Base-by-base conservation (phyloP, 495 filamentous ascomycete genomes). In the Aspergillus indologenus region DNA sequence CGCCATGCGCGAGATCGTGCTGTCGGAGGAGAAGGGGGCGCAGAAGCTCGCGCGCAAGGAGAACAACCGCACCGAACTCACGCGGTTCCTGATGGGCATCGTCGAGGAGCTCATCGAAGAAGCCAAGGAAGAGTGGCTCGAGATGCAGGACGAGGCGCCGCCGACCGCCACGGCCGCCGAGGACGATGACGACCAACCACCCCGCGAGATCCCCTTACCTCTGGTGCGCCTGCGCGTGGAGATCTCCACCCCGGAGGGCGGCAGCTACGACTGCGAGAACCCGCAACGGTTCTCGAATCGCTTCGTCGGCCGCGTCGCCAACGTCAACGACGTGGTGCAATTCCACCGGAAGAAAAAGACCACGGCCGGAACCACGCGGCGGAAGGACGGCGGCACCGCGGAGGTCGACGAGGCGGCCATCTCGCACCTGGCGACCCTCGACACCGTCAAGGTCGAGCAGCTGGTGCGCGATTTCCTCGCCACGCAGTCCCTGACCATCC, bases 271-370 rank as follows among this genome's bases (percentile, higher is more conserved):
- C 57, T 88, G 87, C 56, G 95, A 98, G 66, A 99, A 99, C 59
- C 94, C 94, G 17, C 94, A 98, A 65, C 85, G 94, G 5, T 98
- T 98, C 63, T 98, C 95, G 0, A 96, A 96, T 70, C 85, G 92
- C 5, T 99, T 99, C 63, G 81, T 87, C 1, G 87, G 85, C 7
- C 91, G 87, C 65, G 94, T 98, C 0, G 94, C 94, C 11, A 99
- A 99, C 64, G 84, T 88, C 1, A 94, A 90, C 63, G 94, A 99
- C 62, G 91, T 99, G 1, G 85, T 99, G 2, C 87, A 94, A 64
- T 97, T 95, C 62, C 85, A 97, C 70, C 84, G 91, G 12, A 96
- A 94, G 74, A 96, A 95, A 71, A 79, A 81, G 43, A 72, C 52
- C 1, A 40, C 34, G 34, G 34, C 34, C 12, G 63, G 69, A 5